phyloP scores from a whole-genome alignment of 2,329 filamentous ascomycete genomes.

The Shiraia bambusicola region DNA sequence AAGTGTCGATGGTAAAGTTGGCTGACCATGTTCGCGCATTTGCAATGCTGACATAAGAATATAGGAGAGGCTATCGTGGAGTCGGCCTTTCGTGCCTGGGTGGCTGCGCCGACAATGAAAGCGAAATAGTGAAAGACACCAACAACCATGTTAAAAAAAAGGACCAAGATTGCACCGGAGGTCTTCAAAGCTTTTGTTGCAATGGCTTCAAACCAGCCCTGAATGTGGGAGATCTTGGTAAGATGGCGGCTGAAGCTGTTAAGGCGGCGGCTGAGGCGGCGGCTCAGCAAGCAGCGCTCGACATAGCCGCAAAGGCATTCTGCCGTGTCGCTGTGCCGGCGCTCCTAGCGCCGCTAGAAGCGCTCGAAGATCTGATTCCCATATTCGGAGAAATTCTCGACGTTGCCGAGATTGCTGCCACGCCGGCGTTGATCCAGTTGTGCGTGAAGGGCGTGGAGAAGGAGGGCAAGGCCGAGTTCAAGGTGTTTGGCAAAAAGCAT shows the following conservation, averaged over 20 bases:
- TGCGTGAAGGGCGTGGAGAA: conserved; percentile 41
- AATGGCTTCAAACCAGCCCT: conserved; percentile 32
- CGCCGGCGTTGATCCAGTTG: conserved; percentile 32
- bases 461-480: conserved; percentile 32
- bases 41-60: too few relatives aligned
- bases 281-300: conserved; percentile 33
- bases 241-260: conserved; percentile 17
- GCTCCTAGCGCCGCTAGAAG: conserved; percentile 16
- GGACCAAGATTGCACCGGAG: conserved; percentile 35
- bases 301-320: conserved; percentile 41
- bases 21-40: too few relatives aligned
- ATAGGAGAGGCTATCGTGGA: conserved; percentile 6
- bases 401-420: conserved; percentile 22
- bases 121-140: conserved; percentile 31
- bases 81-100: conserved; percentile 1
- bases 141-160: conserved; percentile 28
- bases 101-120: conserved; percentile 19
- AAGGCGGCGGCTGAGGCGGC: conserved; percentile 26
- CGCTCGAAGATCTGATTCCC: conserved; percentile 2
- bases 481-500: conserved; percentile 13
- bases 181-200: conserved; percentile 22
- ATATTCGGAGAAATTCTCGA: conserved; percentile 15
- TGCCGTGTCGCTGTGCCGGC: conserved; percentile 40
- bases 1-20: conserved; percentile 5
- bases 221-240: conserved; percentile 13